Conservation (phyloP, 306 rosid species). For the Quercus suber region DNA sequence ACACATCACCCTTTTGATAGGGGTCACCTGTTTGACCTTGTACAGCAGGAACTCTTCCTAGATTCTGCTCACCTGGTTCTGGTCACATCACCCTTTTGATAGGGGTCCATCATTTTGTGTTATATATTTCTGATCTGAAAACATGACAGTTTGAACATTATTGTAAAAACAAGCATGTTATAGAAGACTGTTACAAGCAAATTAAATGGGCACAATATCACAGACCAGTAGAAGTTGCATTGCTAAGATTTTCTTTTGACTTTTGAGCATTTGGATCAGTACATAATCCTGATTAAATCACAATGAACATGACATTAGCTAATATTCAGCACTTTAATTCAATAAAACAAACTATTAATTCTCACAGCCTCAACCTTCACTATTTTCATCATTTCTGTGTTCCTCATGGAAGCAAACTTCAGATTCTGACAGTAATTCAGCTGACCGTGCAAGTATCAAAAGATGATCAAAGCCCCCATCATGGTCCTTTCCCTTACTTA, state of each 20-base stretch:
- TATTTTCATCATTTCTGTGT: background rate
- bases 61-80: background rate
- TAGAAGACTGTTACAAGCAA: background rate
- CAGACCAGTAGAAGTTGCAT: slow-evolving; percentile 16
- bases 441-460: slow-evolving; percentile 35
- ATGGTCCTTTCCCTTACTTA: slow-evolving; percentile 1
- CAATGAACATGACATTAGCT: slow-evolving; percentile 15
- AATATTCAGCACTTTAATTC: background rate
- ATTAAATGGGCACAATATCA: slow-evolving; percentile 11
- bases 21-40: background rate
- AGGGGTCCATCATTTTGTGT: slow-evolving; percentile 15
- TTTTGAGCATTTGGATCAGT: slow-evolving; percentile 8
- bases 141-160: slow-evolving; percentile 6
- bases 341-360: background rate
- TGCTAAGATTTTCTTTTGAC: slow-evolving; percentile 8
- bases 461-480: slow-evolving; percentile 21
- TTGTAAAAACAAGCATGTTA: slow-evolving; percentile 14
- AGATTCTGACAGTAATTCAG: slow-evolving; percentile 24
- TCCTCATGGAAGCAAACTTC: slow-evolving; percentile 4
- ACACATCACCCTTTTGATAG: background rate
- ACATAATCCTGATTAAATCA: slow-evolving; percentile 2
- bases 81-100: too few relatives aligned
- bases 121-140: slow-evolving; percentile 18
- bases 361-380: slow-evolving; percentile 12
- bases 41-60: background rate